Evolutionary conservation across 805 yeast species (phyloP).

Genomic region (Saturnispora ahearnii): DNA sequence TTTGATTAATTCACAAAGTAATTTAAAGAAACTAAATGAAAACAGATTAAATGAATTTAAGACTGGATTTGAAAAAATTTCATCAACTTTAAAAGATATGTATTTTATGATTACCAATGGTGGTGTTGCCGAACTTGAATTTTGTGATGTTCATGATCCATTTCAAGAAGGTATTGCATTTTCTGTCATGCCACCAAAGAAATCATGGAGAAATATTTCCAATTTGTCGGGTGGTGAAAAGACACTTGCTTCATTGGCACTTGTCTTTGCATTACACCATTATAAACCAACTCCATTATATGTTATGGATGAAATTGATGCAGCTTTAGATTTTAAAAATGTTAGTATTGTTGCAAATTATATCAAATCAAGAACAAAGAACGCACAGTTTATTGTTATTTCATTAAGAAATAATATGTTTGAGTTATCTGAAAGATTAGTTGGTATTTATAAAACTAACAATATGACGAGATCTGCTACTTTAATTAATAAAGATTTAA

Average conservation of each 20-base stretch:
- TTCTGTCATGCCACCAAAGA: slow-evolving; percentile 98
- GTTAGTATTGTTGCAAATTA: slow-evolving; percentile 97
- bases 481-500: slow-evolving; percentile 50
- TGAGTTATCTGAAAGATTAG: slow-evolving; percentile 87
- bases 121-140: slow-evolving; percentile 94
- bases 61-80: slow-evolving; percentile 83
- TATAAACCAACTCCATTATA: slow-evolving; percentile 95
- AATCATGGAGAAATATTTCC: slow-evolving; percentile 92
- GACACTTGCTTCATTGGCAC: slow-evolving; percentile 86
- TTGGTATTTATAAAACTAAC: slow-evolving; percentile 89
- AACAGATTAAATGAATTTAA: slow-evolving; percentile 80
- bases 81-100: slow-evolving; percentile 88
- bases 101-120: slow-evolving; percentile 99
- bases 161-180: slow-evolving; percentile 93
- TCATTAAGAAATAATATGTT: slow-evolving; percentile 96
- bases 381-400: slow-evolving; percentile 94
- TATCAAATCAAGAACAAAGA: slow-evolving; percentile 88
- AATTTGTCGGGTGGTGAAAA: slow-evolving; percentile 97
- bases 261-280: slow-evolving; percentile 92
- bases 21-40: slow-evolving; percentile 62
- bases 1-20: slow-evolving; percentile 7
- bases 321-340: slow-evolving; percentile 94
- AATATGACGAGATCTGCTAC: slow-evolving; percentile 87
- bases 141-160: slow-evolving; percentile 95
- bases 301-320: slow-evolving; percentile 99